These are phyloP conservation scores for Citrus inodora DNA, from an alignment of 345 rosid genomes.

Conservation along the genomic window DNA sequence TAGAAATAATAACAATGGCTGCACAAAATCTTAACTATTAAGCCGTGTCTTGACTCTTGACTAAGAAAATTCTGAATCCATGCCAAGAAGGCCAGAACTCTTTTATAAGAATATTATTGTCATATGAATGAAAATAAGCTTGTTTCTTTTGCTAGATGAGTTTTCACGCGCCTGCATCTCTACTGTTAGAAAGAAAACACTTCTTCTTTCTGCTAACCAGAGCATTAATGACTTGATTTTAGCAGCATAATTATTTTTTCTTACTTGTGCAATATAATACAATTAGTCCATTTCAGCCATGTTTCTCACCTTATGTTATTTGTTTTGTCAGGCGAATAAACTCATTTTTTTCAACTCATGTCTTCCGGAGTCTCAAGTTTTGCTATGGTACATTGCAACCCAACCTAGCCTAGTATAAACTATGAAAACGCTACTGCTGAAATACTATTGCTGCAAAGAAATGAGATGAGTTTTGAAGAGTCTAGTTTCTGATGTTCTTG, in stretches of 20 bases:
- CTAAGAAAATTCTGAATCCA: not conserved
- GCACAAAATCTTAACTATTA: not conserved
- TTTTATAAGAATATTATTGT: not conserved
- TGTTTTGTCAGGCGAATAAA: not conserved
- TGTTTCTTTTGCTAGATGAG: not conserved
- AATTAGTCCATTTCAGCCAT: not conserved
- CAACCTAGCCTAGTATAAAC: not conserved
- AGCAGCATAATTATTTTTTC: not conserved
- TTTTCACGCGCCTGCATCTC: not conserved
- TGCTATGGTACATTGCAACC: not conserved
- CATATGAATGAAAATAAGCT: not conserved
- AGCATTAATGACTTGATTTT: not conserved
- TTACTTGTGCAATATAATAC: not conserved
- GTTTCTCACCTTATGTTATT: not conserved
- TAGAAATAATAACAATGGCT: not conserved
- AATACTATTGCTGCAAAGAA: not conserved
- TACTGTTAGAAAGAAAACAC: not conserved
- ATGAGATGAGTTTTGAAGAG: not conserved
- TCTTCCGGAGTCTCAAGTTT: no score
- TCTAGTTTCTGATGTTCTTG: not conserved
- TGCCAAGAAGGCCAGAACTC: not conserved
- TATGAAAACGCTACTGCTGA: not conserved
- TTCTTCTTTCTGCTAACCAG: not conserved
- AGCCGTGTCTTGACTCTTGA: not conserved
- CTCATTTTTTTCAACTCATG: not conserved